Base-by-base conservation (phyloP, 2,329 filamentous ascomycete species). In the Colletotrichum gloeosporioides region DNA sequence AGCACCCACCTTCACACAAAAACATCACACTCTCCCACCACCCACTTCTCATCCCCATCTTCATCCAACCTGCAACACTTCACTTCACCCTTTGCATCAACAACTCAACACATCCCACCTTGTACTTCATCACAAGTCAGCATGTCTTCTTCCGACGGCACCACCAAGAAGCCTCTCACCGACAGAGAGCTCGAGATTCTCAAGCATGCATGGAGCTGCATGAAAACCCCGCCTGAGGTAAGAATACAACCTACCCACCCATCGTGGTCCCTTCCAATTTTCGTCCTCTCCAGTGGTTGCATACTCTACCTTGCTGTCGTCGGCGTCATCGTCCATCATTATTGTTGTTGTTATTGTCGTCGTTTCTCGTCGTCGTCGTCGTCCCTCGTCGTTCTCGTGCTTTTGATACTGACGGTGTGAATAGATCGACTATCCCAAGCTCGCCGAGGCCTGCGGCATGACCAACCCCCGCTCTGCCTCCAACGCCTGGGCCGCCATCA, bases 141-240 rank as follows among this genome's bases (percentile, higher is more conserved):
- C 63, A 69, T 69, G 66, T 61, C 66, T 31, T 67, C 69, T 57
- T 34, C 73, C 1, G 34, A 67, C 15, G 3, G 8, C 15, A 3
- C 4, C 27, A 6, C 22, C 27, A 75, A 78, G 75, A 15, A 44
- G 59, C 2, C 31, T 22, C 78, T 82, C 57, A 80, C 78, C 18
- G 77, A 78, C 0, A 79, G 80, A 15, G 80, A 82, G 74, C 12
- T 78, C 4, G 78, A 80, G 71, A 80, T 82, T 29, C 78, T 82
- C 15, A 44, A 69, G 34, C 34, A 78, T 49, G 79, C 79, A 7
- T 81, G 80, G 80, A 78, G 64, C 64, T 81, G 79, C 77, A 75
- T 82, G 77, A 81, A 80, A 68, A 70, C 67, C 5, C 65, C 73
- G n/a, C 80, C 80, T 4, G 80, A 82, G 77, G 80, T 80, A 74